Evolutionary conservation across 495 filamentous ascomycete species (phyloP).

Genomic region (Xylaria scruposa): DNA sequence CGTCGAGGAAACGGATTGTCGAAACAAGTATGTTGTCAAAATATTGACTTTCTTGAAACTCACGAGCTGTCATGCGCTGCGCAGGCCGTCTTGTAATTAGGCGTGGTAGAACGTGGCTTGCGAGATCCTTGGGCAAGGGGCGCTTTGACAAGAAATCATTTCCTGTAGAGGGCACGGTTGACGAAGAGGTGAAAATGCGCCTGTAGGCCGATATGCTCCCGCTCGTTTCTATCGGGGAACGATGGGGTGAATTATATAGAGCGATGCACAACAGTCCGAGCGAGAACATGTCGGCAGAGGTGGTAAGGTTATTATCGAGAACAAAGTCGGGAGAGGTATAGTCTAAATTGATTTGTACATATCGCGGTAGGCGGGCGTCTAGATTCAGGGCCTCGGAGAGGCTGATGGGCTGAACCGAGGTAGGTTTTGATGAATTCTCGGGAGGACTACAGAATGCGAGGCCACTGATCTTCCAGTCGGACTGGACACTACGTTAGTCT

Average conservation of each 20-base stretch:
- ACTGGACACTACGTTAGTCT: constrained; percentile 54
- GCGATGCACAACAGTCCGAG: constrained; percentile 87
- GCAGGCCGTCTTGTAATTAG: constrained; percentile 86
- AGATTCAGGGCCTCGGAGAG: constrained; percentile 84
- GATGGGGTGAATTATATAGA: constrained; percentile 91
- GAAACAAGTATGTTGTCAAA: constrained; percentile 97
- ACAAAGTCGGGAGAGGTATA: constrained; percentile 94
- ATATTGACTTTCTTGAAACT: constrained; percentile 92
- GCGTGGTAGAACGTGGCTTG: constrained; percentile 74
- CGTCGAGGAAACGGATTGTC: constrained; percentile 92
- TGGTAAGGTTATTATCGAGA: constrained; percentile 81
- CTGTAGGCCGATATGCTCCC: constrained; percentile 81
- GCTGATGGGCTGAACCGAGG: constrained; percentile 74
- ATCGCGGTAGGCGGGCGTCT: constrained; percentile 80
- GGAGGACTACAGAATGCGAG: constrained; percentile 86
- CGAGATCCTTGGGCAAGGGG: constrained; percentile 79
- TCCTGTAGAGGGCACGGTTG: constrained; percentile 72
- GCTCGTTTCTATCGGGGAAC: constrained; percentile 81
- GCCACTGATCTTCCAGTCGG: constrained; percentile 97
- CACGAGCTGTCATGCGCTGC: constrained; percentile 83
- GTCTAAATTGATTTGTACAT: constrained; percentile 89
- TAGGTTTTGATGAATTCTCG: constrained; percentile 69
- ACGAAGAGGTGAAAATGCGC: constrained; percentile 75
- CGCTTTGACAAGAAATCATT: constrained; percentile 86
- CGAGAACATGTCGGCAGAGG: constrained; percentile 88